Percentiles rank a stretch among this genome's conserved stretches.
These are phyloP conservation scores for Vitis hybrid DNA, from an alignment of 177 flowering plant genomes.

Conservation along the genomic window DNA sequence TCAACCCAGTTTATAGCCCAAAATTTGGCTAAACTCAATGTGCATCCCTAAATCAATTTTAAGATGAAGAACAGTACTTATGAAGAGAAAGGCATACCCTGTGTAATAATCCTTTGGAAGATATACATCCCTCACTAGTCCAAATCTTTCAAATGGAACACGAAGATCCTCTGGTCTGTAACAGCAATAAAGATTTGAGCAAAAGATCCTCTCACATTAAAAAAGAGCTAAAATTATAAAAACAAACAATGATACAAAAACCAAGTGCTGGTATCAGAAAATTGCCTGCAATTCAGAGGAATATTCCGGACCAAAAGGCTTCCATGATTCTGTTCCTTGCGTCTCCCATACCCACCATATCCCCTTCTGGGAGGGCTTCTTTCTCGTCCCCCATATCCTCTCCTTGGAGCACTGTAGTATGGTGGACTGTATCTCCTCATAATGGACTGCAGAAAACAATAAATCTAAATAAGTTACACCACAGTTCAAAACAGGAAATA, in stretches of 20 bases:
- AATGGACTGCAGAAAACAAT: neutral
- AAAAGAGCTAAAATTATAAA: neutral
- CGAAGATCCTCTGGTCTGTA: slow-evolving; percentile 82
- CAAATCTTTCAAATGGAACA: slow-evolving; percentile 77
- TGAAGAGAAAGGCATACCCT: slow-evolving; percentile 43
- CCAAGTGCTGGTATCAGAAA: neutral
- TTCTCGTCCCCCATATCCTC: slow-evolving; percentile 29
- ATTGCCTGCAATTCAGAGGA: slow-evolving; percentile 77
- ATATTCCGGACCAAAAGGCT: slow-evolving; percentile 84
- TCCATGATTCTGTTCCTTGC: slow-evolving; percentile 60
- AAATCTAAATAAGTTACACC: too few species aligned
- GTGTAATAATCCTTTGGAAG: slow-evolving; percentile 79
- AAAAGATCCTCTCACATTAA: neutral
- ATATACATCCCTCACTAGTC: slow-evolving; percentile 78
- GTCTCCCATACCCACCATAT: slow-evolving; percentile 56
- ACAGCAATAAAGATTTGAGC: neutral
- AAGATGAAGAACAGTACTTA: neutral
- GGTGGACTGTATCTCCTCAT: slow-evolving; percentile 83
- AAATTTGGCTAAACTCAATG: too few species aligned
- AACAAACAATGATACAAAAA: neutral
- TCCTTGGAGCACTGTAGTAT: slow-evolving; percentile 47
- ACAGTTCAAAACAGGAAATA: neutral
- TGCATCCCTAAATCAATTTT: too few species aligned
- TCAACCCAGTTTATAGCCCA: too few species aligned
- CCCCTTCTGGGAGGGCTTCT: slow-evolving; percentile 4